Conservation (phyloP, 2,329 filamentous ascomycete genomes). For the Pseudogymnoascus sp. region DNA sequence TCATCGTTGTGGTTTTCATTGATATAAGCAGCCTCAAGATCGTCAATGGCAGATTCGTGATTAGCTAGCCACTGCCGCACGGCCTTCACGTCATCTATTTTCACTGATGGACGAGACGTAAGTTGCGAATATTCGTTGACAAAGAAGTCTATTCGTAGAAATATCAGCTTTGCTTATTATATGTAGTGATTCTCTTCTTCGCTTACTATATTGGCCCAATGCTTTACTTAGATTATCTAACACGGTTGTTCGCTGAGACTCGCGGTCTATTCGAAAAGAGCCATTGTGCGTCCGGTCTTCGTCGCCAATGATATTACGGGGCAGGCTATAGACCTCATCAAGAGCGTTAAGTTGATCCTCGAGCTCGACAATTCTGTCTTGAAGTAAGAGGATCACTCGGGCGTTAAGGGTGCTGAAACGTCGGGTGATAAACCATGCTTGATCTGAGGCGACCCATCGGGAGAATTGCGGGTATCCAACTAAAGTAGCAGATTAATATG, state of each 20-base stretch:
- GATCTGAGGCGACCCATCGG: conserved; percentile 9
- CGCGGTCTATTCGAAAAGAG: conserved; percentile 7
- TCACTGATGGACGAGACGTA: background rate
- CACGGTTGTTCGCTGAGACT: background rate
- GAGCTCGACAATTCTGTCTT: conserved; percentile 11
- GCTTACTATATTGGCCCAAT: background rate
- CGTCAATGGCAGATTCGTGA: background rate
- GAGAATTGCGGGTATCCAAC: background rate
- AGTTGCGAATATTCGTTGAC: background rate
- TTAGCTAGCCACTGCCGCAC: background rate
- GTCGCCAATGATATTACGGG: too few species aligned
- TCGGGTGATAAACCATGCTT: conserved; percentile 11
- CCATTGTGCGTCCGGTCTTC: conserved; percentile 8
- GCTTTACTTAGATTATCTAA: background rate
- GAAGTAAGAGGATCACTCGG: conserved; percentile 9
- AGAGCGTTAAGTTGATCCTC: background rate
- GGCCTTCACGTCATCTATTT: background rate
- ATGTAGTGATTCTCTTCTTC: background rate
- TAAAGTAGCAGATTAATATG: background rate
- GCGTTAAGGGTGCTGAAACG: conserved; percentile 9
- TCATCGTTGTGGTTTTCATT: background rate
- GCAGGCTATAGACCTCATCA: background rate
- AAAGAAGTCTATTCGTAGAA: background rate
- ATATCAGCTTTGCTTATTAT: background rate
- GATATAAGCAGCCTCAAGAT: background rate